Percentiles rank a stretch among this genome's conserved stretches.
phyloP scores from a whole-genome alignment of 768 basidiomycete species.

The Grammothele lineata region DNA sequence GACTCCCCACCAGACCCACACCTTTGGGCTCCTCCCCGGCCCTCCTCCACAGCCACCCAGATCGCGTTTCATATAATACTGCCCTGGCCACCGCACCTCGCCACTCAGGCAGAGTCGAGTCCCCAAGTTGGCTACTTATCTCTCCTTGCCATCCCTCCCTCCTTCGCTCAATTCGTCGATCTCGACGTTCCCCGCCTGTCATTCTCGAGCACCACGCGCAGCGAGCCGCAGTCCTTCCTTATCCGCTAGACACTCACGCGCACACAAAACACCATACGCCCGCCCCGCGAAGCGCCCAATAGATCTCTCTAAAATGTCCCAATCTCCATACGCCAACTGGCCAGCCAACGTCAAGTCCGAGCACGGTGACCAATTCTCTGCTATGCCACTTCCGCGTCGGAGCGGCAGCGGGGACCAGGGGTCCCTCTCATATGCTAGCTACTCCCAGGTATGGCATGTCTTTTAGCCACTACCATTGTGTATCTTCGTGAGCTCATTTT shows the following conservation, averaged over 20 bases:
- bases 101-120: slow-evolving; percentile 21
- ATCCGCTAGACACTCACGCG: background rate
- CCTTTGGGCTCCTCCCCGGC: slow-evolving; percentile 6
- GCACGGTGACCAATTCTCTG: slow-evolving; percentile 11
- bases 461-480: too few species aligned
- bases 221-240: slow-evolving; percentile 10
- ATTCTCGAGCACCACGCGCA: slow-evolving; percentile 3
- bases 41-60: slow-evolving; percentile 18
- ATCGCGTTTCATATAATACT: slow-evolving; percentile 31
- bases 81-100: slow-evolving; percentile 20
- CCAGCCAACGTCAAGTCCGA: slow-evolving; percentile 11
- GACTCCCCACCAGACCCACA: slow-evolving; percentile 2
- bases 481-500: too few species aligned
- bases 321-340: slow-evolving; percentile 16
- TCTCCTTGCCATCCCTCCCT: slow-evolving; percentile 44
- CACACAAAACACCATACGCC: slow-evolving; percentile 6
- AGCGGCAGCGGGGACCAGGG: slow-evolving; percentile 4
- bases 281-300: slow-evolving; percentile 2
- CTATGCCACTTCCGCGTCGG: background rate
- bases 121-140: slow-evolving; percentile 28
- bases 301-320: slow-evolving; percentile 14
- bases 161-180: slow-evolving; percentile 13
- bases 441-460: slow-evolving; percentile 8
- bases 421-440: slow-evolving; percentile 7
- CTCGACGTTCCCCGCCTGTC: slow-evolving; percentile 5